Conservation (phyloP, 2,329 filamentous ascomycete species). For the Ophiosphaerella narmari region DNA sequence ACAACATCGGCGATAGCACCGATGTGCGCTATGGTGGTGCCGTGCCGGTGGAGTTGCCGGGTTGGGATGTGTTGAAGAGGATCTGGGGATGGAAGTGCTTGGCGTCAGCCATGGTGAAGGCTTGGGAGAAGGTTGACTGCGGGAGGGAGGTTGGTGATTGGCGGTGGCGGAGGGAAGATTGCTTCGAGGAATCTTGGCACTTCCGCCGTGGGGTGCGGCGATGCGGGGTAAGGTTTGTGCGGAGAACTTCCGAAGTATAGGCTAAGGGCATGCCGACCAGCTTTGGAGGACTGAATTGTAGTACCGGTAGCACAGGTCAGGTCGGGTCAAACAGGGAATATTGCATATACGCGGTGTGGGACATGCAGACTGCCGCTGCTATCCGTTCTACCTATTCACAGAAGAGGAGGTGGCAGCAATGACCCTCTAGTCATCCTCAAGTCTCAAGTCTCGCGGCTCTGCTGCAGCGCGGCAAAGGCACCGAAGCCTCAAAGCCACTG, state of each 20-base stretch:
- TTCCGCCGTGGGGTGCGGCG: constrained; percentile 6
- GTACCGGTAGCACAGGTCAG: too few relatives aligned
- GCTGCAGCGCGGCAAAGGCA: too few relatives aligned
- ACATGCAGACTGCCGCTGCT: too few relatives aligned
- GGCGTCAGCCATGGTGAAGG: constrained; percentile 20
- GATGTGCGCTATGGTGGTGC: constrained; percentile 6
- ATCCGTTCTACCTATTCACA: too few relatives aligned
- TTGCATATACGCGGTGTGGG: too few relatives aligned
- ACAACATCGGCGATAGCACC: constrained; percentile 7
- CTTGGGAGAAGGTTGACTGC: constrained; percentile 23
- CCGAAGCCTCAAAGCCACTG: too few relatives aligned
- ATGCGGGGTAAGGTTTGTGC: constrained; percentile 18
- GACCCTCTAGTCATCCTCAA: too few relatives aligned
- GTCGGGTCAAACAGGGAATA: too few relatives aligned
- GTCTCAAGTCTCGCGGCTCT: too few relatives aligned
- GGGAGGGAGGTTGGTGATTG: constrained; percentile 8
- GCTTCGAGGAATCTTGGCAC: constrained; percentile 17
- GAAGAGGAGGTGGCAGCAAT: too few relatives aligned
- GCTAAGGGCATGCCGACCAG: too few relatives aligned
- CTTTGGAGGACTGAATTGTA: too few relatives aligned
- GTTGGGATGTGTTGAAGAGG: constrained; percentile 19
- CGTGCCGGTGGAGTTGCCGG: constrained; percentile 15
- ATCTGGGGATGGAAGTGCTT: constrained; percentile 24
- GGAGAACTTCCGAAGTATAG: not conserved
- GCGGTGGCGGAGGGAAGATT: constrained; percentile 8